phyloP scores from a whole-genome alignment of 106 monocot genomes.

The Dioscorea alata region DNA sequence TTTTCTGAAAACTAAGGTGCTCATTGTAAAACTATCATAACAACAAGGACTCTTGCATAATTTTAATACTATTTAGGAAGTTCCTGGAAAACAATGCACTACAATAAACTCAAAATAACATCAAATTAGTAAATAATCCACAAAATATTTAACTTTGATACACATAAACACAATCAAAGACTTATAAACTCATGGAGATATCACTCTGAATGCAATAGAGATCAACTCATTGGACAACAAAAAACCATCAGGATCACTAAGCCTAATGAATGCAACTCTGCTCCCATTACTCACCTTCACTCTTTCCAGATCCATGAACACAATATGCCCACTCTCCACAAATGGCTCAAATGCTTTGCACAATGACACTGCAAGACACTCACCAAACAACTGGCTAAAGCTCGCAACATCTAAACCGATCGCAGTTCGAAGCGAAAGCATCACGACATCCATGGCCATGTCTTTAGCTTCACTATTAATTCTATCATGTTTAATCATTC shows the following conservation, averaged over 20 bases:
- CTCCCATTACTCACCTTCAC: slow-evolving; percentile 5
- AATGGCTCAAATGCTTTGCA: slow-evolving; percentile 48
- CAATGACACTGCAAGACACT: slow-evolving; percentile 18
- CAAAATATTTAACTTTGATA: no score
- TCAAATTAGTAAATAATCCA: no score
- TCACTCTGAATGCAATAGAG: slow-evolving; percentile 64
- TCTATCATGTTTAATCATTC: background rate
- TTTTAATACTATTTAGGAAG: no score
- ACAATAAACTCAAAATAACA: no score
- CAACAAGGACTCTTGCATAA: no score
- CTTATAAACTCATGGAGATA: slow-evolving; percentile 38
- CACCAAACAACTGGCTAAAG: slow-evolving; percentile 46
- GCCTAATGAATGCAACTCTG: slow-evolving; percentile 37
- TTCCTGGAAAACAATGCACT: no score
- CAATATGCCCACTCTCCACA: slow-evolving; percentile 58
- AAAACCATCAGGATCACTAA: slow-evolving; percentile 94
- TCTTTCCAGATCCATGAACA: slow-evolving; percentile 48
- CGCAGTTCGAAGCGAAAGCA: slow-evolving; percentile 92
- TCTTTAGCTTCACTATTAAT: slow-evolving; percentile 27
- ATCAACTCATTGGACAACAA: slow-evolving; percentile 94
- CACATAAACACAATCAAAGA: background rate
- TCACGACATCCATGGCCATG: slow-evolving; percentile 85
- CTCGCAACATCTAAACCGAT: slow-evolving; percentile 61
- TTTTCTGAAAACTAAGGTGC: no score
- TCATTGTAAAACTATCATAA: no score